Evolutionary conservation across 306 rosid genomes (phyloP).

Genomic region (Canavalia ensiformis): DNA sequence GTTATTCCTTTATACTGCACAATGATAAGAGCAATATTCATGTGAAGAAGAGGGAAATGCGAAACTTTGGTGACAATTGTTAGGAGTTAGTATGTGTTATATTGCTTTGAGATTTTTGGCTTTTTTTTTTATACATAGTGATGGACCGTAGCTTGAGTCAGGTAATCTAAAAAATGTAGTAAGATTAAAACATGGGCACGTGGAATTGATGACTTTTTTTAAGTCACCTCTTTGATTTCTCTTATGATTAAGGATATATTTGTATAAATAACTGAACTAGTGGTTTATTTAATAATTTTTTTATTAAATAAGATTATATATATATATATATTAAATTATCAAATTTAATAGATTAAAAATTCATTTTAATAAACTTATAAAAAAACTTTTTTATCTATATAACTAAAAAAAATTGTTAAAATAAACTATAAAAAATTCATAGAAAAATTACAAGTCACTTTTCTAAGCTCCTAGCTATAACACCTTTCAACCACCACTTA

Average conservation of each 20-base stretch:
- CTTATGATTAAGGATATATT: neutral
- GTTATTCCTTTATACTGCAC: neutral
- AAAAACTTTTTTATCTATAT: too few species aligned
- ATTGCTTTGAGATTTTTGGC: neutral
- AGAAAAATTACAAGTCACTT: neutral
- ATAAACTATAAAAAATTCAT: neutral
- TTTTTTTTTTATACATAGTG: neutral
- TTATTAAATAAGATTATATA: neutral
- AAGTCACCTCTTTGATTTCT: neutral
- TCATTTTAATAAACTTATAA: too few species aligned
- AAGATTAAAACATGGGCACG: neutral
- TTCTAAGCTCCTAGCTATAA: too few species aligned
- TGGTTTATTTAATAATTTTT: neutral
- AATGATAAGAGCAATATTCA: neutral
- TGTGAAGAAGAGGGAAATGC: neutral
- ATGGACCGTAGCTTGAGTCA: neutral
- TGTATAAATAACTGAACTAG: neutral
- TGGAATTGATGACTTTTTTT: too few species aligned
- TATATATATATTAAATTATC: neutral
- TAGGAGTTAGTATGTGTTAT: conserved; percentile 11
- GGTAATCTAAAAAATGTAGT: neutral
- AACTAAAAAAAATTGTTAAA: too few species aligned
- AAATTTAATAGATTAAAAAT: neutral
- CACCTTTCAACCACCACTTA: neutral
- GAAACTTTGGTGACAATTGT: neutral